phyloP scores from a whole-genome alignment of 805 yeast genomes.

The Sugiyamaella marilandica region DNA sequence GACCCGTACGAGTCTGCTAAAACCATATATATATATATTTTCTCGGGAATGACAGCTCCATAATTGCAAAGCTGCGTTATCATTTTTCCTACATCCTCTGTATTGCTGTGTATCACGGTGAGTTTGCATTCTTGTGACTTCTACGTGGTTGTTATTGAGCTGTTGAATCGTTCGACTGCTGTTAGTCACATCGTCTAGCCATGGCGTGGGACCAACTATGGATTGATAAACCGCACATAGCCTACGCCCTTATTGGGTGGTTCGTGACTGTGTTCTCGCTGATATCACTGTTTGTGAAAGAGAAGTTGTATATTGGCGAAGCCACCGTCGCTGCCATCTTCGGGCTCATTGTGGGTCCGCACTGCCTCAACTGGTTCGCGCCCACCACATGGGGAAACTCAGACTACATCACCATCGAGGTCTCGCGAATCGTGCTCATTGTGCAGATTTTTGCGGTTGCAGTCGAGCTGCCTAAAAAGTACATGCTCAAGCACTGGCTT shows the following conservation, averaged over 20 bases:
- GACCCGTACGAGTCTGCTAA: too few relatives aligned
- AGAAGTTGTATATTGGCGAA: constrained; percentile 81
- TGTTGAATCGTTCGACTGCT: neutral
- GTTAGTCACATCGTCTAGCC: neutral
- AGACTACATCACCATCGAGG: constrained; percentile 75
- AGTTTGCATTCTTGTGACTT: neutral
- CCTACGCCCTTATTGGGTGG: constrained; percentile 83
- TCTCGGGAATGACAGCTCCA: too few relatives aligned
- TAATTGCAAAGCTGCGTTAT: too few relatives aligned
- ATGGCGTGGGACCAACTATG: constrained; percentile 35
- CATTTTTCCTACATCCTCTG: too few relatives aligned
- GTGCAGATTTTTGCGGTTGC: constrained; percentile 92
- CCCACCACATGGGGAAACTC: constrained; percentile 84
- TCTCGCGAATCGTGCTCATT: constrained; percentile 75
- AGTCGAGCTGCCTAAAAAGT: constrained; percentile 85
- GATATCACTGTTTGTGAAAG: constrained; percentile 76
- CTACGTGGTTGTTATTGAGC: too few relatives aligned
- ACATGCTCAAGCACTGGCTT: constrained; percentile 78
- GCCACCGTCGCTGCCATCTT: constrained; percentile 83
- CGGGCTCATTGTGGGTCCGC: constrained; percentile 87
- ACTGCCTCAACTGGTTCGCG: constrained; percentile 74
- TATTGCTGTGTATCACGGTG: too few relatives aligned
- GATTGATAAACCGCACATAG: constrained; percentile 68
- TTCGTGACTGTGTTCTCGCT: constrained; percentile 77
- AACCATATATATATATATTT: too few relatives aligned